Evolutionary conservation across 2,329 filamentous ascomycete species (phyloP).

Genomic region (Colletotrichum graminicola): DNA sequence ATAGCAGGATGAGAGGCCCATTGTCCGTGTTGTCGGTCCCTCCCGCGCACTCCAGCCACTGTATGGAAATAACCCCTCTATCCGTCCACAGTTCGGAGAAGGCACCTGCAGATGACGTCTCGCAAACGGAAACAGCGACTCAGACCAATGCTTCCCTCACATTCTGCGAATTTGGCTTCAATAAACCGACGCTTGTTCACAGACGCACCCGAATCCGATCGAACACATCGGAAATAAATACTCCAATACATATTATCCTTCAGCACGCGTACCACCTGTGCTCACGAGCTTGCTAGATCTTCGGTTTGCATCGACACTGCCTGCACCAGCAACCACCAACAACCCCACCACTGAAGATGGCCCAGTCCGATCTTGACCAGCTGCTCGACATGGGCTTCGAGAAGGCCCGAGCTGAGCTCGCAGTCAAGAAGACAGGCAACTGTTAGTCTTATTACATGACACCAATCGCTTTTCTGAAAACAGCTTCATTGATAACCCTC

Average conservation of each 20-base stretch:
- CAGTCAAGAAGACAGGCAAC: constrained; percentile 85
- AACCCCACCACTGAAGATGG: constrained; percentile 56
- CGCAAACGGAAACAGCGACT: constrained; percentile 31
- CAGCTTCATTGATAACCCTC: background rate
- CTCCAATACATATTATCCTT: background rate
- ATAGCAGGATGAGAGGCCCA: constrained; percentile 1
- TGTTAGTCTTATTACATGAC: constrained; percentile 63
- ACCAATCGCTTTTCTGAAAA: background rate
- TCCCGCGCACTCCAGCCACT: constrained; percentile 32
- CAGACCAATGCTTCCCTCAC: constrained; percentile 16
- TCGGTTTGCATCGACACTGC: background rate
- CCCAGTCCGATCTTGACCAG: constrained; percentile 69
- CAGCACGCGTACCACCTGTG: background rate
- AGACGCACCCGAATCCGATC: background rate
- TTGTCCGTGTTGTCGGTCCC: constrained; percentile 18
- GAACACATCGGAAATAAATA: background rate
- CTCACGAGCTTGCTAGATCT: background rate
- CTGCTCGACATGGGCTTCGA: constrained; percentile 85
- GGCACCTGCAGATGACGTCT: constrained; percentile 41
- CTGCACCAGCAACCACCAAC: constrained; percentile 37
- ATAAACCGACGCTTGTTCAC: constrained; percentile 14
- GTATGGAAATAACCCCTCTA: constrained; percentile 15
- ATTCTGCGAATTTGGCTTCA: constrained; percentile 5
- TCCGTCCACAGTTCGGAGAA: constrained; percentile 22
- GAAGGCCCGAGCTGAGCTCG: constrained; percentile 82